Base-by-base conservation (phyloP, 2,329 filamentous ascomycete genomes). In the Colletotrichum tofieldiae region DNA sequence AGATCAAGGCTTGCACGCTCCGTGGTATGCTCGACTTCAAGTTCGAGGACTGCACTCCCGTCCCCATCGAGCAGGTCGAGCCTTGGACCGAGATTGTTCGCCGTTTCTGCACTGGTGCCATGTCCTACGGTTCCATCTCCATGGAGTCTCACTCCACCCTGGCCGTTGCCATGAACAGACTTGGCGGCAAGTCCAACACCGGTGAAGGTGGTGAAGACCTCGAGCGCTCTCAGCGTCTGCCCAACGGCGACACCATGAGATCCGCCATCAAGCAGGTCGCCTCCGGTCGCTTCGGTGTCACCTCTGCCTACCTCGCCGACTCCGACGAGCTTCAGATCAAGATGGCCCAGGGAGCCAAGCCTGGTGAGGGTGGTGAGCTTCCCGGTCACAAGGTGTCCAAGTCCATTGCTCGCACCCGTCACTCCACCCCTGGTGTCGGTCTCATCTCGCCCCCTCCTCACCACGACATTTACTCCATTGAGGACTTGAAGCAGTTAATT, bases 271-370 rank as follows among this genome's bases (percentile, higher is more conserved):
- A 98, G 86, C 96, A 98, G 86, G 94, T 98, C 78, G 96, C 96
- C 55, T 98, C 95, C 56, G 96, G 96, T 75, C 93, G 96, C 79
- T 98, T 98, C 79, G 96, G 96, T 87, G 96, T 98, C 74, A 98
- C 96, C 1, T 96, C 94, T 71, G 94, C 94, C 81, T 98, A 98
- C 81, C 90, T 98, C 20, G 94, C 95, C 61, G 96, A 98, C 82
- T 94, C 96, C 23, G 96, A 98, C 79, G 95, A 98, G 85, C 87
- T 98, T 56, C 96, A 98, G 83, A 98, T 98, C 86, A 98, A 98
- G 90, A 98, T 98, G 96, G 96, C 96, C 12, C 96, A 98, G 85
- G 96, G 96, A 81, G 96, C 96, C 74, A 98, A 98, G 89, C 96
- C 96, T 68, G 96, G 96, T 84, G 96, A 98, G 84, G 96, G 96